A percentile compares a stretch with the other conserved stretches of the same genome.
Evolutionary conservation across 2,329 filamentous ascomycete species (phyloP).

Genomic region (Huntiella bhutanensis): DNA sequence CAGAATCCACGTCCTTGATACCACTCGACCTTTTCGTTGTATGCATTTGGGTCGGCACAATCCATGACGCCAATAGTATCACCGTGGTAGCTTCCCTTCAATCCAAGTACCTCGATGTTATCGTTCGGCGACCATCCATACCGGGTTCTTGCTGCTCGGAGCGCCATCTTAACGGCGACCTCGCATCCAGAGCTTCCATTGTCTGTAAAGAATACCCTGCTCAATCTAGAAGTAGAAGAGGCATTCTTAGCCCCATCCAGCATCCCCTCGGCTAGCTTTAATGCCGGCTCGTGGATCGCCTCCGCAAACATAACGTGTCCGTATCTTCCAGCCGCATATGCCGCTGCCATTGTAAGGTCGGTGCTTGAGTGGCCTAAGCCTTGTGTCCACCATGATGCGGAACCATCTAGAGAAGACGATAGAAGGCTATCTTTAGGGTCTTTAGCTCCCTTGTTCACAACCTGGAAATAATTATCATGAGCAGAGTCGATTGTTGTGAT

Average conservation of each 20-base stretch:
- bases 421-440: slow-evolving; percentile 23
- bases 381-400: slow-evolving; percentile 84
- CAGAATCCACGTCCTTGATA: slow-evolving; percentile 61
- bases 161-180: slow-evolving; percentile 69
- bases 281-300: slow-evolving; percentile 59
- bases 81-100: slow-evolving; percentile 70
- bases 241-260: slow-evolving; percentile 41
- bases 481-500: slow-evolving; percentile 68
- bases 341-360: slow-evolving; percentile 50
- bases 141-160: slow-evolving; percentile 46
- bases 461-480: slow-evolving; percentile 60
- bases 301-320: slow-evolving; percentile 80
- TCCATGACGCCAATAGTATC: slow-evolving; percentile 85
- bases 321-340: slow-evolving; percentile 66
- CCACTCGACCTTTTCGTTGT: slow-evolving; percentile 73
- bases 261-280: slow-evolving; percentile 47
- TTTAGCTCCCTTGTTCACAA: slow-evolving; percentile 14
- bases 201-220: slow-evolving; percentile 64
- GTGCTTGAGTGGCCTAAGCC: slow-evolving; percentile 67
- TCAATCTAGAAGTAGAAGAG: slow-evolving; percentile 26
- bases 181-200: slow-evolving; percentile 72
- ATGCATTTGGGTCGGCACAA: slow-evolving; percentile 56
- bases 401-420: slow-evolving; percentile 58
- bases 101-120: slow-evolving; percentile 48
- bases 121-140: slow-evolving; percentile 44